Evolutionary conservation across 2,329 filamentous ascomycete species (phyloP), one percentile per base, ranked within the genome.

Genomic region (Gaeumannomyces tritici): DNA sequence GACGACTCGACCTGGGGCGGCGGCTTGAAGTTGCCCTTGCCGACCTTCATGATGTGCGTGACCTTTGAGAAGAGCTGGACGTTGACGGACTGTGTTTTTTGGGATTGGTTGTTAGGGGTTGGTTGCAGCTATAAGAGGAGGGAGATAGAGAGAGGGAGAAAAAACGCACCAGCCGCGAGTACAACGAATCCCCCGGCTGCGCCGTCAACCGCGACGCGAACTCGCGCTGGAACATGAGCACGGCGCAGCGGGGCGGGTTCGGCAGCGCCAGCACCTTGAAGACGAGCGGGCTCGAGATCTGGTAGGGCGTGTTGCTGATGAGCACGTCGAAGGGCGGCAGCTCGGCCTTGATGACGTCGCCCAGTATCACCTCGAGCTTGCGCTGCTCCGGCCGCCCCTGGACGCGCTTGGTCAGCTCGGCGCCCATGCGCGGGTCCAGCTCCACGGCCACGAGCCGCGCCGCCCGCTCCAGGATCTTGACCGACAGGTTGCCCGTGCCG

Each of bases 341-440:
- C 64, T 90, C 86, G 12, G 90, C 89, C 79, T 97, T 97, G 75
- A 97, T 96, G 58, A 93, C 91, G 75, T 98, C 95, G 55, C 95
- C 95, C 9, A 99, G 79, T 60, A 97, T 79, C 51, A 98, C 87
- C 69, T 97, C 92, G 51, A 99, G 79, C 67, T 91, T 87, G 73
- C 91, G 92, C 72, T 90, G 88, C 68, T 89, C 83, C 0, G 93
- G 91, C 56, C 88, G 96, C 26, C 91, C 93, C 75, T 97, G 93
- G 11, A 98, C 93, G 70, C 93, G 89, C 77, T 96, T 93, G 35
- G 88, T 92, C 66, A 97, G 84, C 77, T 98, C 95, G 64, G 93
- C 93, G 15, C 91, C 92, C 95, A 98, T 98, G 71, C 95, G 84
- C 26, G 95, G 93, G 76, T 99, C 95, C 73, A 97, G 83, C 78